These are phyloP conservation scores for Pseudogymnoascus sp. DNA, from an alignment of 2,329 filamentous ascomycete genomes.

Conservation along the genomic window DNA sequence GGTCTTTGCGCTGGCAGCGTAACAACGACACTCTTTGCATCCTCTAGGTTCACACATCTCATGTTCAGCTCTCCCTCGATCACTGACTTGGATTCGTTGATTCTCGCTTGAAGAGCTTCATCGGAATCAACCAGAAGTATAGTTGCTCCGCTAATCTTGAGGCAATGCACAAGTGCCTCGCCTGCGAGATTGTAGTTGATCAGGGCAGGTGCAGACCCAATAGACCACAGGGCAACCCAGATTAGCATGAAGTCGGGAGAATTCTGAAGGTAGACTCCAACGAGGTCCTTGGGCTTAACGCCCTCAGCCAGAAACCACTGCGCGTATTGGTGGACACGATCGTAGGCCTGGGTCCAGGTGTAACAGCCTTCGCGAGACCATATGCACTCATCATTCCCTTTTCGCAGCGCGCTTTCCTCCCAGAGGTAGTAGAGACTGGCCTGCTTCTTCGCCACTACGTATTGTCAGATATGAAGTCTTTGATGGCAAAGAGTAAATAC, in stretches of 20 bases:
- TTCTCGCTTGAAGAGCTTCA: constrained; percentile 41
- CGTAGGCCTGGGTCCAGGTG: constrained; percentile 48
- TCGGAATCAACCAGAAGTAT: constrained; percentile 52
- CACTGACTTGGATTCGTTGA: constrained; percentile 48
- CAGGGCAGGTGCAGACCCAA: constrained; percentile 60
- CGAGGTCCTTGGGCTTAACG: constrained; percentile 50
- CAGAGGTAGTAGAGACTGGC: constrained; percentile 59
- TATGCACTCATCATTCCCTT: constrained; percentile 48
- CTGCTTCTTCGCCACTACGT: constrained; percentile 40
- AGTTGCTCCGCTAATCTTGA: constrained; percentile 47
- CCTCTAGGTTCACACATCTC: constrained; percentile 43
- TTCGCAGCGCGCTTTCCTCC: constrained; percentile 43
- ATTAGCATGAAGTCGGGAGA: constrained; percentile 57
- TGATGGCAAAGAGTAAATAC: constrained; percentile 29
- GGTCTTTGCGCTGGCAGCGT: constrained; percentile 41
- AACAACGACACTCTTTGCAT: constrained; percentile 38
- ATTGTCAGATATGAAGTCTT: constrained; percentile 9
- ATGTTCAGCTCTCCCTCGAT: constrained; percentile 41
- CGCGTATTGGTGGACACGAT: constrained; percentile 50
- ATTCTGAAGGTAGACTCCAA: constrained; percentile 60
- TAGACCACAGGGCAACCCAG: constrained; percentile 55
- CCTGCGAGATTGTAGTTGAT: constrained; percentile 62
- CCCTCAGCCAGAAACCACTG: constrained; percentile 52
- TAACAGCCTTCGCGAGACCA: constrained; percentile 57
- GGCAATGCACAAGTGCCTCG: constrained; percentile 55